Percentiles rank a stretch among this genome's conserved stretches.
phyloP scores from a whole-genome alignment of 495 filamentous ascomycete genomes.

The Cenococcum geophilum region DNA sequence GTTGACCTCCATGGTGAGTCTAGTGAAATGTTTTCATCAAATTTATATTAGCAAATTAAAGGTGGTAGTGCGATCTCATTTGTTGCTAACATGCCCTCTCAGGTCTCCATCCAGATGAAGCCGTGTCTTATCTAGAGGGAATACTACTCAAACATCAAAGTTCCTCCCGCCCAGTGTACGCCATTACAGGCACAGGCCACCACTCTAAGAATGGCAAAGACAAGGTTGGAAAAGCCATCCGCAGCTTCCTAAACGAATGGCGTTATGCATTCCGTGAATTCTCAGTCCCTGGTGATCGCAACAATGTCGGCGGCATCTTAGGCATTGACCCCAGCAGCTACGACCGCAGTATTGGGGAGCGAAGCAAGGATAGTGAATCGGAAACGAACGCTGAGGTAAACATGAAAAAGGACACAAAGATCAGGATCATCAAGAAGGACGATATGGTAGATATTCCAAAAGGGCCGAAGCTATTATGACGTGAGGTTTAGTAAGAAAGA shows the following conservation, averaged over 20 bases:
- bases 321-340: constrained; percentile 88
- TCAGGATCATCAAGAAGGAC: constrained; percentile 30
- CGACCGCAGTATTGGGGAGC: constrained; percentile 46
- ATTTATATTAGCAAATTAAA: background rate
- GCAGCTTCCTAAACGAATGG: constrained; percentile 89
- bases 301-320: constrained; percentile 86
- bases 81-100: constrained; percentile 2
- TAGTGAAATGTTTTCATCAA: background rate
- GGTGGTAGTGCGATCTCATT: background rate
- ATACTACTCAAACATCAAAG: constrained; percentile 71
- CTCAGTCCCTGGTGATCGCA: constrained; percentile 83
- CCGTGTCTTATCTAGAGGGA: constrained; percentile 85
- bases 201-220: constrained; percentile 99
- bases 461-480: constrained; percentile 23
- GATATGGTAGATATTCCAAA: constrained; percentile 29
- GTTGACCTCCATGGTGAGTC: constrained; percentile 75
- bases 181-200: constrained; percentile 93
- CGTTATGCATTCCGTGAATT: constrained; percentile 95
- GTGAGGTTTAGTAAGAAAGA: constrained; percentile 13
- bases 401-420: constrained; percentile 47
- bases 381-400: constrained; percentile 40
- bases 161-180: constrained; percentile 65
- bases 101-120: constrained; percentile 90
- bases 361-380: constrained; percentile 42
- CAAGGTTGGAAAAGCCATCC: constrained; percentile 92